Percentiles rank a stretch among this genome's conserved stretches.
These are phyloP conservation scores for Bothriochloa decipiens DNA, from an alignment of 176 grass and related monocot species.

Conservation along the genomic window DNA sequence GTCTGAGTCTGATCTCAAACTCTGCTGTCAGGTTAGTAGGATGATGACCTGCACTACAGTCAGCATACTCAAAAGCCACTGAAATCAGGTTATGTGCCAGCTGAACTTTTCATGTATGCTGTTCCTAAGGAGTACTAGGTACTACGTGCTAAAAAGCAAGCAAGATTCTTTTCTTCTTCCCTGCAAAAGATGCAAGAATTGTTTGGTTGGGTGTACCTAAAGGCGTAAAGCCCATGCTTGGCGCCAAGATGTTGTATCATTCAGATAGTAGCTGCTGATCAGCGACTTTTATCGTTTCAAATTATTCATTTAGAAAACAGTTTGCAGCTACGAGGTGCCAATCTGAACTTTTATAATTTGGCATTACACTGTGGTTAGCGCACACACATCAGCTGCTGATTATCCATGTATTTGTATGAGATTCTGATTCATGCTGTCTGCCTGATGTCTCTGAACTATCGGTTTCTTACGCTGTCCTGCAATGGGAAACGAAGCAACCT, in stretches of 20 bases:
- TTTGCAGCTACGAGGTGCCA: slow-evolving; percentile 12
- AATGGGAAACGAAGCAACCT: neutral
- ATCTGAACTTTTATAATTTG: slow-evolving; percentile 20
- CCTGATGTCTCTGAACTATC: neutral
- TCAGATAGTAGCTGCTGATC: slow-evolving; percentile 2
- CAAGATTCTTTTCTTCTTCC: neutral
- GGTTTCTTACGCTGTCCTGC: slow-evolving; percentile 1
- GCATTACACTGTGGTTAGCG: slow-evolving; percentile 26
- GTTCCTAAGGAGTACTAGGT: neutral
- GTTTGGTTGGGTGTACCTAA: neutral
- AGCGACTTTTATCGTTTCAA: neutral
- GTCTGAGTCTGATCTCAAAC: slow-evolving; percentile 25
- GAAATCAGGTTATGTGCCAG: neutral
- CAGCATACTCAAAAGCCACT: neutral
- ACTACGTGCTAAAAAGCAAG: neutral
- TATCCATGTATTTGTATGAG: slow-evolving; percentile 8
- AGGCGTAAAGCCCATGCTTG: neutral
- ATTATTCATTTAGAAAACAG: slow-evolving; percentile 6
- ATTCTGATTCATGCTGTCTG: neutral
- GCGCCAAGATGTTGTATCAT: neutral
- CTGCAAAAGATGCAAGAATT: neutral
- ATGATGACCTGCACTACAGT: neutral
- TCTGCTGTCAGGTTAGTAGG: neutral
- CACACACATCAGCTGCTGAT: slow-evolving; percentile 15
- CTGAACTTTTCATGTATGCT: neutral